These are phyloP conservation scores for Albugo candida DNA, from an alignment of 352 stramenopile genomes.

Conservation along the genomic window DNA sequence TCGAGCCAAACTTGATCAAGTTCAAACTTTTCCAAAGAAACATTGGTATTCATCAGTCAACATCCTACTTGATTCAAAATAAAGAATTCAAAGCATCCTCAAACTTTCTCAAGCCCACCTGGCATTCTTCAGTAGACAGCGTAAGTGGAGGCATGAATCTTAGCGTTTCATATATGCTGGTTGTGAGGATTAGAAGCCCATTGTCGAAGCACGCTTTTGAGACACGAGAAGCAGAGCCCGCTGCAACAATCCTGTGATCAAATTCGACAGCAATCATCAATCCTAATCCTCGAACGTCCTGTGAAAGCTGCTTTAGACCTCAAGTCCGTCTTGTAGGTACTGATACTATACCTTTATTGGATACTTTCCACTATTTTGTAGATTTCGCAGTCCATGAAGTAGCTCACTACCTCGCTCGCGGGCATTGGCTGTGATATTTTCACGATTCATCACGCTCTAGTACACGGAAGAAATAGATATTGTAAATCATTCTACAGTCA, in stretches of 20 bases:
- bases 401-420: conserved; percentile 24
- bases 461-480: background rate
- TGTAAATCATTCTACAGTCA: background rate
- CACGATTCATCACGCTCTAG: conserved; percentile 74
- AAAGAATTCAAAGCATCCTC: conserved; percentile 3
- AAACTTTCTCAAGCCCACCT: conserved; percentile 4
- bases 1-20: too few species aligned
- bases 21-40: too few species aligned
- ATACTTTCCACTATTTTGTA: conserved; percentile 20
- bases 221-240: conserved; percentile 51
- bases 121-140: conserved; percentile 60
- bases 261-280: conserved; percentile 89
- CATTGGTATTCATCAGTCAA: too few species aligned
- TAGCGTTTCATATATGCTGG: conserved; percentile 81
- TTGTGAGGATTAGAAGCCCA: conserved; percentile 83
- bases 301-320: conserved; percentile 6
- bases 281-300: conserved; percentile 81
- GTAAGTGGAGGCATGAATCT: conserved; percentile 86
- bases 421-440: conserved; percentile 79
- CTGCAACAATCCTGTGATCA: conserved; percentile 21
- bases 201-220: conserved; percentile 64
- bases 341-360: conserved; percentile 20
- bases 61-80: background rate
- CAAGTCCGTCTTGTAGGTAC: background rate
- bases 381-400: too few species aligned